These are phyloP conservation scores for Mucor sp. DNA, from an alignment of 371 early-diverging fungal species.

Conservation along the genomic window DNA sequence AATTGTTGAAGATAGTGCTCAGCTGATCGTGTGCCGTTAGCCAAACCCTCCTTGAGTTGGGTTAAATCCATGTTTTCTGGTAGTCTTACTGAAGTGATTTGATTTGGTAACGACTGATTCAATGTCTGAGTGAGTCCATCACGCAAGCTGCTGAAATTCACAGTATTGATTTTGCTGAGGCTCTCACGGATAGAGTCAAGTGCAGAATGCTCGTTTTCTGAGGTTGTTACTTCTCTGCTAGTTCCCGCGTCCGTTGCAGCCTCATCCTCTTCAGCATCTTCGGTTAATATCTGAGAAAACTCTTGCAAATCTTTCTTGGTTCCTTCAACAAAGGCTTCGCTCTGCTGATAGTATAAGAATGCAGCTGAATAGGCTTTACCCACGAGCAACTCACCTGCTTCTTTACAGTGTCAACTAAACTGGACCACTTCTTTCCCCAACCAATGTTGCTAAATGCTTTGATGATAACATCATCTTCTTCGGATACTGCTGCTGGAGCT, in stretches of 20 bases:
- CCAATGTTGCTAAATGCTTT: constrained; percentile 48
- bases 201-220: constrained; percentile 11
- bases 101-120: constrained; percentile 27
- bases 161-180: constrained; percentile 33
- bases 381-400: constrained; percentile 35
- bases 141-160: constrained; percentile 24
- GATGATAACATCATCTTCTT: constrained; percentile 45
- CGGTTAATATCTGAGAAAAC: constrained; percentile 44
- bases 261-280: constrained; percentile 37
- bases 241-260: background rate
- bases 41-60: constrained; percentile 40
- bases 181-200: constrained; percentile 28
- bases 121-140: constrained; percentile 29
- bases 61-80: constrained; percentile 49
- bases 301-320: constrained; percentile 51
- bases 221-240: constrained; percentile 1
- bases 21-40: constrained; percentile 49
- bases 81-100: constrained; percentile 32
- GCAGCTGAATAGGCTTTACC: background rate
- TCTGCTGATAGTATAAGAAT: constrained; percentile 13
- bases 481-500: background rate
- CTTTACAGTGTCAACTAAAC: constrained; percentile 44
- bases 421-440: constrained; percentile 42
- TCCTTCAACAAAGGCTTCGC: constrained; percentile 51
- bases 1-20: constrained; percentile 53